Conservation (phyloP, 1,139 yeast species). For the Kazachstania sp. region DNA sequence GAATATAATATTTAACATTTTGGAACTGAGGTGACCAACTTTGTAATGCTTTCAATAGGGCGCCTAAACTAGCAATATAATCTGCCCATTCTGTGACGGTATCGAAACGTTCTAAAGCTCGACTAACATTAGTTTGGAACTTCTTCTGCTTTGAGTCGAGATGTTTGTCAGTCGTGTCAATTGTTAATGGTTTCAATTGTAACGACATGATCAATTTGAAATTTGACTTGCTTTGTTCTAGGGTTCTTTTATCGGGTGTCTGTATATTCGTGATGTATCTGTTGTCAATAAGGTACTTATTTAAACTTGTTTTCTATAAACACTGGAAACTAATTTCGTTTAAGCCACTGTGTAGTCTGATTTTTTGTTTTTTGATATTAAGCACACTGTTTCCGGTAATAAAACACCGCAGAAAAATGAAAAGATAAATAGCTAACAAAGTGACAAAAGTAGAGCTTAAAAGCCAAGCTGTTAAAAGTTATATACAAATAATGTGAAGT, state of each 20-base stretch:
- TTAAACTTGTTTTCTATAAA: background rate
- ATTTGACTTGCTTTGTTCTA: background rate
- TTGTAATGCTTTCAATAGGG: conserved; percentile 62
- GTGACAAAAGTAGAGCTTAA: too few species aligned
- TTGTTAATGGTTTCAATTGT: conserved; percentile 26
- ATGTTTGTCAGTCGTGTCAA: conserved; percentile 27
- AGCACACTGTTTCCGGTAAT: too few species aligned
- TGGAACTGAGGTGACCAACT: conserved; percentile 49
- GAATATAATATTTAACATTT: conserved; percentile 44
- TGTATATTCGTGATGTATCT: too few species aligned
- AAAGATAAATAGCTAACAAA: too few species aligned
- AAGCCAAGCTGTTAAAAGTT: too few species aligned
- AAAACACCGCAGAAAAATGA: too few species aligned
- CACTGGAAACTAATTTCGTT: background rate
- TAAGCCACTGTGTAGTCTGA: too few species aligned
- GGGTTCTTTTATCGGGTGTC: background rate
- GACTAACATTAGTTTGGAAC: conserved; percentile 57
- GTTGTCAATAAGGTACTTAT: too few species aligned
- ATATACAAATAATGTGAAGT: too few species aligned
- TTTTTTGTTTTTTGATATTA: too few species aligned
- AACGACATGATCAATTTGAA: conserved; percentile 21
- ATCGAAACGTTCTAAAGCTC: conserved; percentile 71
- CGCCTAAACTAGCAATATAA: conserved; percentile 78
- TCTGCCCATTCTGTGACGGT: conserved; percentile 96
- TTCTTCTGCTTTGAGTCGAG: conserved; percentile 56